Conservation (phyloP, 371 early-diverging fungal species). For the Phascolomyces articulosus region DNA sequence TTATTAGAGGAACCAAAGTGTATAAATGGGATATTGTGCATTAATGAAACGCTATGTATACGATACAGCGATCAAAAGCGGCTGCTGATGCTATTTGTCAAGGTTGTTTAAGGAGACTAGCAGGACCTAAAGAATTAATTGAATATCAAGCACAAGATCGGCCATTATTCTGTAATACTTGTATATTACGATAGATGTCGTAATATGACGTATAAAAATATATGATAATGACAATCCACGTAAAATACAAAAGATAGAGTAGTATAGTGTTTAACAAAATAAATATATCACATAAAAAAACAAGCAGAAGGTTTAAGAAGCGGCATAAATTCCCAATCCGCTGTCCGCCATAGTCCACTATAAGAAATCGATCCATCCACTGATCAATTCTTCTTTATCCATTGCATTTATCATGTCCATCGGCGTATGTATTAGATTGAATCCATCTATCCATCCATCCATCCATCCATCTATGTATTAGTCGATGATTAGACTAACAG, state of each 20-base stretch:
- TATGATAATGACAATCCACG: no score
- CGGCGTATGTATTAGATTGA: conserved; percentile 15
- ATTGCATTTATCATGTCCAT: conserved; percentile 12
- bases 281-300: no score
- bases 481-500: not conserved
- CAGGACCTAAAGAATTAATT: not conserved
- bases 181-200: not conserved
- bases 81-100: not conserved
- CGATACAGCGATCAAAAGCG: not conserved
- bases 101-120: conserved; percentile 2
- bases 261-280: no score
- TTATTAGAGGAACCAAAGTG: no score
- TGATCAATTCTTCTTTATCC: not conserved
- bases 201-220: not conserved
- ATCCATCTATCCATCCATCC: conserved; percentile 8
- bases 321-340: no score
- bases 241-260: no score
- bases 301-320: no score
- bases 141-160: not conserved
- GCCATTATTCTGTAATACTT: not conserved
- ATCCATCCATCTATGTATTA: no score
- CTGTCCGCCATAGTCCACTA: not conserved
- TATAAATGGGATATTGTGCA: no score
- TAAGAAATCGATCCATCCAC: not conserved
- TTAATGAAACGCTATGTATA: no score